Base-by-base conservation (phyloP, 2,329 filamentous ascomycete genomes). In the Didymella exigua region DNA sequence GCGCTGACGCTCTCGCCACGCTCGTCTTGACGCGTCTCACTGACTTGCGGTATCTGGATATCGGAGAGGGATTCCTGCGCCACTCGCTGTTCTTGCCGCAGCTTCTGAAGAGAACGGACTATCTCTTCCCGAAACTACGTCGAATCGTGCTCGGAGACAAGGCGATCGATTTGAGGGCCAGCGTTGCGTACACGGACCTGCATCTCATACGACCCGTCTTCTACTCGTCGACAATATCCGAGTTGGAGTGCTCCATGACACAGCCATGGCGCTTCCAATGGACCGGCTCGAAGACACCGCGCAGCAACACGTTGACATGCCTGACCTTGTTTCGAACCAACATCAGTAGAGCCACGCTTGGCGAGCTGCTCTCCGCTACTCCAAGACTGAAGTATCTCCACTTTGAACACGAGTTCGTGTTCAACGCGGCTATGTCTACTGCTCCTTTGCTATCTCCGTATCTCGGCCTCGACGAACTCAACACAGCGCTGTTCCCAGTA, bases 81-180 rank as follows among this genome's bases (percentile, higher is more conserved):
- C 60, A 69, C 27, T 69, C 66, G n/a, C 44, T 66, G 3, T 67
- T 67, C 30, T 48, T 69, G 10, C 64, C 66, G 3, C 66, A 67
- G 47, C 58, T 69, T 10, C 29, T 67, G 16, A 66, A 64, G 46
- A 59, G 63, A 8, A 61, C 52, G n/a, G 56, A 61, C 31, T 50
- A 55, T 18, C 50, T 69, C 0, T 64, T 69, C 19, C 66, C 65
- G 21, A 58, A 56, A 36, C 53, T 69, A 11, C 29, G 41, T 13
- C 55, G 58, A 27, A 54, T 67, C 10, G 48, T 59, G 1, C 30
- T 69, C 2, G 66, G 66, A 14, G 65, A 69, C 31, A 60, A 57
- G 37, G 44, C 45, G 9, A 19, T 45, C 7, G 61, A 55, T n/a
- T 37, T 48, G 2, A 53, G 52, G 7, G 58, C 60, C 26, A 42